Evolutionary conservation across 768 basidiomycete genomes (phyloP), one percentile per base, ranked within the genome.

Genomic region (Leccinellum luteum): DNA sequence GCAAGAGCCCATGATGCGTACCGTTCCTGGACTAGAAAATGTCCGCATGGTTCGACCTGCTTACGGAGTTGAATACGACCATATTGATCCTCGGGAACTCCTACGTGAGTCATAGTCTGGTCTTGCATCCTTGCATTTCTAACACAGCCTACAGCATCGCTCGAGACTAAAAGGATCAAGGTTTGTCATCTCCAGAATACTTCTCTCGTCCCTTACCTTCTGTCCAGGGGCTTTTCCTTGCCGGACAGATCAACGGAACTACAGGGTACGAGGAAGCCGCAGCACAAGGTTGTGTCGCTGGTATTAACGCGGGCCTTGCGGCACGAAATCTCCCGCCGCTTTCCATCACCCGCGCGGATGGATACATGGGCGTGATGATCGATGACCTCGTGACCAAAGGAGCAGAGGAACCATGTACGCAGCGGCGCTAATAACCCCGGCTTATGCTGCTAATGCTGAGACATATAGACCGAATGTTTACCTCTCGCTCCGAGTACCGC

Each of bases 191-290:
- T 23, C 23, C 50, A 38, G 19, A 32, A 48, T 49, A 14, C 28
- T 28, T 31, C 2, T 8, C 61, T 12, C 10, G 17, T 48, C 4
- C 38, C 23, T 54, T 28, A 19, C 38, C 7, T 32, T 54, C 44
- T 1, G 14, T 47, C 15, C 48, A 89, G 83, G 92, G 92, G 1
- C 79, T 95, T 3, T 95, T 89, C 72, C 82, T 95, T 21, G 91
- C 92, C 1, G 92, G 93, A 4, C 92, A 95, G 70, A 95, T 95
- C 65, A 95, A 94, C 63, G 89, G 89, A 12, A 96, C 94, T 1
- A 96, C 94, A 2, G 94, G 94, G 5, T 96, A 96, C 68, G 94
- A 96, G 69, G 94, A 96, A 74, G 94, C 94, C 1, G 94, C 91
- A 2, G 92, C 90, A 4, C 94, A 95, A 69, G 94, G 94, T 9